phyloP scores from a whole-genome alignment of 257 asterid genomes.

The Solanum pimpinellifolium region DNA sequence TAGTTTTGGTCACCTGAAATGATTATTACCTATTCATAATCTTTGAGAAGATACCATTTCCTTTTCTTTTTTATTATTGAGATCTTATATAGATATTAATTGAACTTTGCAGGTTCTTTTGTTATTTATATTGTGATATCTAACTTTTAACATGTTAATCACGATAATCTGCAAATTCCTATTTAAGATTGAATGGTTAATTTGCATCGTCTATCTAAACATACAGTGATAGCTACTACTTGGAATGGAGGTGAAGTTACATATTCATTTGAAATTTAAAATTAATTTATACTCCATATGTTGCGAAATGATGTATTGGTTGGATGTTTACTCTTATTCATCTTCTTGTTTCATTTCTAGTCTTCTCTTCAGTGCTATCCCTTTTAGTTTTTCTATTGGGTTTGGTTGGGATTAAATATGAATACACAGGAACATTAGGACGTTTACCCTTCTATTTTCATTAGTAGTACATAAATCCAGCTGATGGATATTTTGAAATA shows the following conservation, averaged over 20 bases:
- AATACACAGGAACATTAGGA: neutral
- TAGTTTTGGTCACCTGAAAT: neutral
- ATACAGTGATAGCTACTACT: neutral
- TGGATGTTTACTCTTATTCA: neutral
- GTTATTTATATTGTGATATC: neutral
- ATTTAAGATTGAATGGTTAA: neutral
- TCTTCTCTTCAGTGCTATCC: neutral
- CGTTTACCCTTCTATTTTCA: neutral
- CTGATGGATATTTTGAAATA: neutral
- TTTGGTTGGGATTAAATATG: neutral
- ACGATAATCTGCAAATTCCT: neutral
- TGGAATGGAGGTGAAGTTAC: neutral
- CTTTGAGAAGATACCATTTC: neutral
- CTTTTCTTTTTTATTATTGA: neutral
- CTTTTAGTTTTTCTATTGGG: neutral
- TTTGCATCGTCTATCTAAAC: neutral
- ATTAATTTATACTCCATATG: neutral
- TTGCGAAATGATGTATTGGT: neutral
- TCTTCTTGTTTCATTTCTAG: neutral
- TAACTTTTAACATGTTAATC: neutral
- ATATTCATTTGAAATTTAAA: neutral
- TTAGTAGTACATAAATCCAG: neutral
- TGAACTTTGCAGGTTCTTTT: neutral
- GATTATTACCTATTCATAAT: neutral
- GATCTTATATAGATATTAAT: neutral